A percentile compares a stretch with the other conserved stretches of the same genome.
phyloP scores from a whole-genome alignment of 352 stramenopile genomes.

The Blastocystis sp. region DNA sequence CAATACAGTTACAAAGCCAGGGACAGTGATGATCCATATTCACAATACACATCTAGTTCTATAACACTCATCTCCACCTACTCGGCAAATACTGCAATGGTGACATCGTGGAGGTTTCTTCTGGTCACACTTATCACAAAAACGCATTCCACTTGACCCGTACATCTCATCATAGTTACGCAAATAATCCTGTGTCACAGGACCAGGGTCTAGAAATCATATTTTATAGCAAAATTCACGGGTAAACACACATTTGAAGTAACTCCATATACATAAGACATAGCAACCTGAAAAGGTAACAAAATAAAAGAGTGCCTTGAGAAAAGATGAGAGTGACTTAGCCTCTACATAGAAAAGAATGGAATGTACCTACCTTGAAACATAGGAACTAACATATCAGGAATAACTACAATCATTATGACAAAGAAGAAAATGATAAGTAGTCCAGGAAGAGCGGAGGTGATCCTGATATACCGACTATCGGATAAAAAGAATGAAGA shows the following conservation, averaged over 20 bases:
- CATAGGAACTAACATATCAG: not conserved
- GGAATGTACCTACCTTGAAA: not conserved
- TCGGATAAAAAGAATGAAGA: not conserved
- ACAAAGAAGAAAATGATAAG: slow-evolving; percentile 13
- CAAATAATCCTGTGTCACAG: slow-evolving; percentile 16
- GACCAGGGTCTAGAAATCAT: slow-evolving; percentile 8
- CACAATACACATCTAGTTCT: slow-evolving; percentile 50
- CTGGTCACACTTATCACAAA: not conserved
- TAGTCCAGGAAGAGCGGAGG: slow-evolving; percentile 14
- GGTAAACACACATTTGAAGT: slow-evolving; percentile 51
- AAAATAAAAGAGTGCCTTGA: not conserved
- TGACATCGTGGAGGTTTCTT: slow-evolving; percentile 59
- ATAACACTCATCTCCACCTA: not conserved
- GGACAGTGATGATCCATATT: slow-evolving; percentile 78
- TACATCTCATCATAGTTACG: slow-evolving; percentile 17
- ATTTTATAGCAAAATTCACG: not conserved
- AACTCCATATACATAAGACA: slow-evolving; percentile 51
- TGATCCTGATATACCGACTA: slow-evolving; percentile 24
- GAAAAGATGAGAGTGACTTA: not conserved
- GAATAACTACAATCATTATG: not conserved
- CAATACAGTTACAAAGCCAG: slow-evolving; percentile 80
- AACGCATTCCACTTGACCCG: not conserved
- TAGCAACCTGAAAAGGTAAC: not conserved
- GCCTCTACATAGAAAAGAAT: not conserved
- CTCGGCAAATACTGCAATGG: slow-evolving; percentile 52